phyloP scores from a whole-genome alignment of 2,329 filamentous ascomycete species.

The Chalaropsis thielavioides region DNA sequence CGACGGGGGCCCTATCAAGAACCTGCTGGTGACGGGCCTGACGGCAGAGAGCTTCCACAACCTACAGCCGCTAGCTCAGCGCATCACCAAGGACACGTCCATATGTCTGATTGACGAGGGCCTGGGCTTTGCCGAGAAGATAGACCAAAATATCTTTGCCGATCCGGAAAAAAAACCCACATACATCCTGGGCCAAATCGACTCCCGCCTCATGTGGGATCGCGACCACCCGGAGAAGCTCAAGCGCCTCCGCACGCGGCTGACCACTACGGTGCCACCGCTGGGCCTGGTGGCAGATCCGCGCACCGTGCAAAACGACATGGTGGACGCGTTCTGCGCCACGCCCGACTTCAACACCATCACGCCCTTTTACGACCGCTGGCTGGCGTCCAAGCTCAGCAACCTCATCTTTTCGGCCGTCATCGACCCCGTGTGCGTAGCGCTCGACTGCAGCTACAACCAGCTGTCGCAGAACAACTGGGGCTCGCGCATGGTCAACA shows the following conservation, averaged over 20 bases:
- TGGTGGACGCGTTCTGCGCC: constrained; percentile 14
- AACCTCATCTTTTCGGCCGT: constrained; percentile 61
- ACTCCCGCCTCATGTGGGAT: constrained; percentile 33
- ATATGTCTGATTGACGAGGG: constrained; percentile 69
- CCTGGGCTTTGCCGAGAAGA: constrained; percentile 65
- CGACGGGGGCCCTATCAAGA: constrained; percentile 45
- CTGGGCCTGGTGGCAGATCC: constrained; percentile 10
- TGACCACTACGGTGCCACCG: constrained; percentile 13
- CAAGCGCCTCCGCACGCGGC: constrained; percentile 24
- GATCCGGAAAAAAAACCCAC: constrained; percentile 51
- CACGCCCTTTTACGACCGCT: constrained; percentile 31
- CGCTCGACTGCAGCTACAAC: constrained; percentile 64
- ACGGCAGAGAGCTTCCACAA: constrained; percentile 42
- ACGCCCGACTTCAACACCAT: constrained; percentile 17
- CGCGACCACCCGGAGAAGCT: constrained; percentile 22
- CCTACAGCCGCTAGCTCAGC: constrained; percentile 45
- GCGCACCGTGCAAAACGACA: constrained; percentile 8
- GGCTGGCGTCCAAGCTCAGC: constrained; percentile 63
- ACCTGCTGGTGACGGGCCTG: constrained; percentile 51
- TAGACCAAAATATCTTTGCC: constrained; percentile 57
- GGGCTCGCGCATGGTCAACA: constrained; percentile 50
- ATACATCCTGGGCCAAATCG: constrained; percentile 57
- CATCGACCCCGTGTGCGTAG: constrained; percentile 66
- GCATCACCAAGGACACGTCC: constrained; percentile 53
- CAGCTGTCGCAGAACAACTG: constrained; percentile 52